A percentile compares a stretch with the other conserved stretches of the same genome.
These are phyloP conservation scores for Blastobotrys parvus DNA, from an alignment of 805 yeast species.

Conservation along the genomic window DNA sequence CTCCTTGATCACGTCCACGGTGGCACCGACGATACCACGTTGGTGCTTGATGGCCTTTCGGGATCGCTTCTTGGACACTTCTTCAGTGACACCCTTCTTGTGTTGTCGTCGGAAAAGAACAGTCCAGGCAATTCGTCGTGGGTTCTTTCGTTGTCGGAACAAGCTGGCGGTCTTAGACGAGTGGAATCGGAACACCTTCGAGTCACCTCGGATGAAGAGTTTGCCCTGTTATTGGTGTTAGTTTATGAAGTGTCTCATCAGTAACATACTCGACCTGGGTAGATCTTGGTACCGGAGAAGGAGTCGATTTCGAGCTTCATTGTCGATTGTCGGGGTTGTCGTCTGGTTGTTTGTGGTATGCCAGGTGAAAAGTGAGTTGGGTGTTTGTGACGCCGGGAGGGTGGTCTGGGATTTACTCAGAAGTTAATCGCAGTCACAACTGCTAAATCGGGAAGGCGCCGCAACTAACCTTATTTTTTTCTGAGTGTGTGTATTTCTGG, in stretches of 20 bases:
- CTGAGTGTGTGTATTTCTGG: too few relatives aligned
- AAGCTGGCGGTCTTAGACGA: conserved; percentile 95
- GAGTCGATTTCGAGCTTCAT: conserved; percentile 99
- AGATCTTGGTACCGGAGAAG: conserved; percentile 98
- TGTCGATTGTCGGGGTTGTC: conserved; percentile 20
- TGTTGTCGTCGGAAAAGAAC: conserved; percentile 99
- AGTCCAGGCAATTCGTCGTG: conserved; percentile 99
- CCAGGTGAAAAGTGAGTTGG: not conserved
- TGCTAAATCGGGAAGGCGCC: not conserved
- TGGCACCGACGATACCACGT: conserved; percentile 99
- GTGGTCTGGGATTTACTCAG: not conserved
- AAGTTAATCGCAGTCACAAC: not conserved
- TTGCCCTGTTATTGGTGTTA: conserved; percentile 46
- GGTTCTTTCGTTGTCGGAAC: conserved; percentile 99
- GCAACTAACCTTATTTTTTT: too few relatives aligned
- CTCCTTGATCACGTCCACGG: conserved; percentile 96
- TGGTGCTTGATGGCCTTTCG: conserved; percentile 97
- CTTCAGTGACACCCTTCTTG: conserved; percentile 99
- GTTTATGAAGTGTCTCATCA: not conserved
- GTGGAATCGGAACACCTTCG: conserved; percentile 99
- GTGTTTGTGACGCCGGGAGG: not conserved
- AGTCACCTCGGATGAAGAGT: conserved; percentile 98
- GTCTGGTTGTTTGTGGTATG: not conserved
- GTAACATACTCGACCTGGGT: conserved; percentile 83
- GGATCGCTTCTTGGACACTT: conserved; percentile 91